phyloP scores from a whole-genome alignment of 2,329 filamentous ascomycete species.

The Ophiostoma australiae region DNA sequence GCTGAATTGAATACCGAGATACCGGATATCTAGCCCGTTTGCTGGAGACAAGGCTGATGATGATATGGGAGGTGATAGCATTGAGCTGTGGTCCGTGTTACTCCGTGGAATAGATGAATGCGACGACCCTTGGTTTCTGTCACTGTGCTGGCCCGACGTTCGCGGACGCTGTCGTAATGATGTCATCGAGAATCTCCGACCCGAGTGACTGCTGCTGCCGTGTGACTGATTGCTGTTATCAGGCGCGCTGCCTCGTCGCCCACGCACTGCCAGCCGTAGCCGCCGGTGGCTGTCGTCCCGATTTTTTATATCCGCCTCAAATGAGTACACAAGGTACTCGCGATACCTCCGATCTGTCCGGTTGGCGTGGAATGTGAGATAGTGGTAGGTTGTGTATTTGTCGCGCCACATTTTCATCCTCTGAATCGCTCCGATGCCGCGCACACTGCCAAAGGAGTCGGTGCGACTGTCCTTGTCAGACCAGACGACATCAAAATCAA shows the following conservation, averaged over 20 bases:
- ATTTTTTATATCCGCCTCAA: slow-evolving; percentile 44
- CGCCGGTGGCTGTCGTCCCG: slow-evolving; percentile 45
- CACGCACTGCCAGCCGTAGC: slow-evolving; percentile 41
- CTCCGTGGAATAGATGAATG: slow-evolving; percentile 22
- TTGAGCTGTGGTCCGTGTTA: slow-evolving; percentile 23
- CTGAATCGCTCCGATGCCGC: slow-evolving; percentile 49
- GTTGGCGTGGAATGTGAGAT: slow-evolving; percentile 43
- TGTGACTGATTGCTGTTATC: slow-evolving; percentile 32
- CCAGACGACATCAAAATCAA: slow-evolving; percentile 50
- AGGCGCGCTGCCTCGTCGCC: slow-evolving; percentile 40
- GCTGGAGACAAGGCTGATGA: slow-evolving; percentile 27
- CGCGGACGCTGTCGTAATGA: slow-evolving; percentile 40
- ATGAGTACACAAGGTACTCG: slow-evolving; percentile 46
- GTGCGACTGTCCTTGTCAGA: slow-evolving; percentile 47
- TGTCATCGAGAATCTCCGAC: slow-evolving; percentile 41
- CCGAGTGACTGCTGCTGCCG: slow-evolving; percentile 10
- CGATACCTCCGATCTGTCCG: slow-evolving; percentile 44
- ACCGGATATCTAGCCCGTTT: slow-evolving; percentile 41
- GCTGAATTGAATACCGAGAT: slow-evolving; percentile 48
- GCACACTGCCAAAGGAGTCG: slow-evolving; percentile 47
- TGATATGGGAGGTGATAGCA: slow-evolving; percentile 18
- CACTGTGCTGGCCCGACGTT: slow-evolving; percentile 12
- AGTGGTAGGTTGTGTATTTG: slow-evolving; percentile 45
- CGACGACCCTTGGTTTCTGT: background rate
- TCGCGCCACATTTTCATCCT: slow-evolving; percentile 51